These are phyloP conservation scores for Rhodotorula toruloides DNA, from an alignment of 768 basidiomycete genomes.

Conservation along the genomic window DNA sequence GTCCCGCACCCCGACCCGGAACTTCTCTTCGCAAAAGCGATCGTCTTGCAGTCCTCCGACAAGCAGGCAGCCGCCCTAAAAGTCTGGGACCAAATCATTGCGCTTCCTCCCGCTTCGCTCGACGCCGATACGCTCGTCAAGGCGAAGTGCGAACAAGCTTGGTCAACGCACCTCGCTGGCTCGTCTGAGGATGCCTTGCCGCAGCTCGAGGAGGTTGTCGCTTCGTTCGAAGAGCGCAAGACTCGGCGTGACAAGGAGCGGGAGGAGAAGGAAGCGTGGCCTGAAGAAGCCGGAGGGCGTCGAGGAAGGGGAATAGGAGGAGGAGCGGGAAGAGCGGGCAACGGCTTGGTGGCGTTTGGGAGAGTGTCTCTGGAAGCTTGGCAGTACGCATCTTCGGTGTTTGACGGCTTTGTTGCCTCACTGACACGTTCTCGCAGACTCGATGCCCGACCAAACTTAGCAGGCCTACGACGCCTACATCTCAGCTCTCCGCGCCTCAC, in stretches of 20 bases:
- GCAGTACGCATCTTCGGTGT: too few relatives aligned
- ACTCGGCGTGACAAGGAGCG: conserved; percentile 25
- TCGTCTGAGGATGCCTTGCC: conserved; percentile 44
- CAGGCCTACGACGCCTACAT: conserved; percentile 76
- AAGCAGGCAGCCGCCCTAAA: conserved; percentile 65
- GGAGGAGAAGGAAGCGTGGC: conserved; percentile 36
- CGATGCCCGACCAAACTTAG: conserved; percentile 54
- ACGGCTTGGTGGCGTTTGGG: conserved; percentile 82
- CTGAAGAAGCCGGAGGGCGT: conserved; percentile 53
- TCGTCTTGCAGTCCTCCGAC: conserved; percentile 60
- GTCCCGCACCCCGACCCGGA: conserved; percentile 52
- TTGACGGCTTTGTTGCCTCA: too few relatives aligned
- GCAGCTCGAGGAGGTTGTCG: conserved; percentile 35
- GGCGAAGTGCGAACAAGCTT: conserved; percentile 74
- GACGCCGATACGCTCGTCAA: conserved; percentile 51
- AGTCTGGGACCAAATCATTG: conserved; percentile 59
- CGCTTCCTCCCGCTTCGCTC: conserved; percentile 52
- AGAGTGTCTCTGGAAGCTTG: conserved; percentile 64
- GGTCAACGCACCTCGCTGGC: conserved; percentile 64
- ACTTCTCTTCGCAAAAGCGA: conserved; percentile 69
- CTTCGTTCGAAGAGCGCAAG: conserved; percentile 21
- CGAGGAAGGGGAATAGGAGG: conserved; percentile 54
- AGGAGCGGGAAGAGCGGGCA: conserved; percentile 60
- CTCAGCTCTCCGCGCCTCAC: conserved; percentile 64
- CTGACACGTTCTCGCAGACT: conserved; percentile 3